Evolutionary conservation across 164 flowering plant genomes (phyloP).

Genomic region (Aristolochia californica): DNA sequence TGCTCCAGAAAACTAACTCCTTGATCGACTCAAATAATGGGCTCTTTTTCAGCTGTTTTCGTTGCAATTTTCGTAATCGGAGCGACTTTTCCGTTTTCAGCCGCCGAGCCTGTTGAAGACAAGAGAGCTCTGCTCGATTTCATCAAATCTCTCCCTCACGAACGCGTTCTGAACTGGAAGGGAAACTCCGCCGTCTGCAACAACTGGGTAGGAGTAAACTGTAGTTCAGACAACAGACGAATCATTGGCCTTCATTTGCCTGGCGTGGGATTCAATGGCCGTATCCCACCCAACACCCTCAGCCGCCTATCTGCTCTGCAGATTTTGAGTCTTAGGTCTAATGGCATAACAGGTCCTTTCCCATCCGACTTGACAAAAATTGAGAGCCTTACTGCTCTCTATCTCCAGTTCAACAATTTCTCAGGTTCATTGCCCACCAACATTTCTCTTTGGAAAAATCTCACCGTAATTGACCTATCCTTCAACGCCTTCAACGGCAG

Average conservation of each 20-base stretch:
- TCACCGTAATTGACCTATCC: conserved; percentile 48
- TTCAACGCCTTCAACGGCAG: conserved; percentile 63
- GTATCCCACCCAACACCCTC: conserved; percentile 50
- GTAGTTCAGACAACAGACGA: conserved; percentile 37
- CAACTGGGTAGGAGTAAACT: conserved; percentile 56
- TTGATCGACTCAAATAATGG: conserved; percentile 1
- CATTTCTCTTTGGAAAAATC: conserved; percentile 65
- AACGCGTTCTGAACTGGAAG: conserved; percentile 43
- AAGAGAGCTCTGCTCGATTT: conserved; percentile 69
- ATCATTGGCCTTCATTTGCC: conserved; percentile 52
- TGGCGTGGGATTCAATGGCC: conserved; percentile 42
- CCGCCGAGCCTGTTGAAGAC: conserved; percentile 33
- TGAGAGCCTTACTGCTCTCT: conserved; percentile 34
- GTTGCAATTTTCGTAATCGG: conserved; percentile 1
- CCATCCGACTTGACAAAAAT: conserved; percentile 58
- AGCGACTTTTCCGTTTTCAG: neutral
- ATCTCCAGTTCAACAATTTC: conserved; percentile 63
- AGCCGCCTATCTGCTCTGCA: conserved; percentile 48
- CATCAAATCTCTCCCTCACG: conserved; percentile 24
- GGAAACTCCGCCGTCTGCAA: conserved; percentile 9
- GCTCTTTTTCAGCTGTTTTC: conserved; percentile 2
- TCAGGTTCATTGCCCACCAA: conserved; percentile 64
- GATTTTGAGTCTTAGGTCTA: conserved; percentile 56
- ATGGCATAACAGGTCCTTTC: conserved; percentile 50
- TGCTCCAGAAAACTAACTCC: too few relatives aligned